Conservation (phyloP, 345 rosid species). For the Kandelia obovata region DNA sequence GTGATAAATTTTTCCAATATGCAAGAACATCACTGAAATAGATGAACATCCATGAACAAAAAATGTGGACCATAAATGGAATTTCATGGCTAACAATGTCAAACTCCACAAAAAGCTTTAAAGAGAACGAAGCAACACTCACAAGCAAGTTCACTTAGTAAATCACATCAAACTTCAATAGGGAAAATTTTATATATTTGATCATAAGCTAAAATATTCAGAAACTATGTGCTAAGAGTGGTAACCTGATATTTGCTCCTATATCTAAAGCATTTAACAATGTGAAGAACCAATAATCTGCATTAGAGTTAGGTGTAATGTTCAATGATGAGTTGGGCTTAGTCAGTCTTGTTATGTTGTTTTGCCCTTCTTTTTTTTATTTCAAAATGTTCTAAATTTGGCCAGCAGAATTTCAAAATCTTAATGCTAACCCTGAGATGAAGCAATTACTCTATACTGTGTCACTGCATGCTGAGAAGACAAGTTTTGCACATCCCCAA, state of each 20-base stretch:
- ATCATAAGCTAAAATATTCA: background rate
- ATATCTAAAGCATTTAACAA: too few relatives aligned
- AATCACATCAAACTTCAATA: too few relatives aligned
- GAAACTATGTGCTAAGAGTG: background rate
- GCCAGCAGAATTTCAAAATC: background rate
- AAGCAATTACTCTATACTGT: constrained; percentile 62
- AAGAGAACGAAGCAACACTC: background rate
- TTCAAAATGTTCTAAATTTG: background rate
- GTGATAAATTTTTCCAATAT: background rate
- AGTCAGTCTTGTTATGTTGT: background rate
- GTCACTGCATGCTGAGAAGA: constrained; percentile 82
- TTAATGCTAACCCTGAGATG: constrained; percentile 57
- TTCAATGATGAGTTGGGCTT: background rate
- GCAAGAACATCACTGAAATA: background rate
- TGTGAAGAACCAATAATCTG: background rate
- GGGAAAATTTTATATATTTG: background rate
- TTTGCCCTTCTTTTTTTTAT: background rate
- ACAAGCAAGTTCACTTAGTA: background rate
- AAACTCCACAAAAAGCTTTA: background rate
- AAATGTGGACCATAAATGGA: background rate
- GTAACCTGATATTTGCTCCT: too few relatives aligned
- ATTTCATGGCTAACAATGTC: background rate
- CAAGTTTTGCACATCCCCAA: constrained; percentile 37
- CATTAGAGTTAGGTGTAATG: background rate
- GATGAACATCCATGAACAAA: background rate